These are phyloP conservation scores for Ustilago cynodontis DNA, from an alignment of 1,284 basidiomycete species.

Conservation along the genomic window DNA sequence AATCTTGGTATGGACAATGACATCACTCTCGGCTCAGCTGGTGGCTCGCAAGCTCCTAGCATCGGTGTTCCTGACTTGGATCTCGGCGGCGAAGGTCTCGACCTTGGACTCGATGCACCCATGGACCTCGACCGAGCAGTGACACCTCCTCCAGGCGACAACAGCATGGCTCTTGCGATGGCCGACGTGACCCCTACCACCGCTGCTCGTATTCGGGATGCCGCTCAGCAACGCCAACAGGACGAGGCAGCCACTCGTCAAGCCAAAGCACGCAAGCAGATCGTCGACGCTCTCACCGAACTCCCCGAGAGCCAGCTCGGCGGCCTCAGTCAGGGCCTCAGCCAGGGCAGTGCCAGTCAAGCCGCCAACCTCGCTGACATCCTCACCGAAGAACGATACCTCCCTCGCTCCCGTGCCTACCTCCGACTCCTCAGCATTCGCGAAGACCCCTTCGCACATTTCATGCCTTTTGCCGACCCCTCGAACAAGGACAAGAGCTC, in stretches of 20 bases:
- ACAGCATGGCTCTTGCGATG: slow-evolving; percentile 57
- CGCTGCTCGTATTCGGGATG: slow-evolving; percentile 70
- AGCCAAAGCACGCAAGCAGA: slow-evolving; percentile 70
- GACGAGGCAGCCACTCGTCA: slow-evolving; percentile 52
- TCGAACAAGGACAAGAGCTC: slow-evolving; percentile 76
- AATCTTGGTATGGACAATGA: slow-evolving; percentile 48
- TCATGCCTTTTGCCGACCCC: slow-evolving; percentile 75
- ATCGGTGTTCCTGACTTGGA: slow-evolving; percentile 52
- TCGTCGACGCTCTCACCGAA: slow-evolving; percentile 72
- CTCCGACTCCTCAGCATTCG: slow-evolving; percentile 86
- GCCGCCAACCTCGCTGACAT: slow-evolving; percentile 79
- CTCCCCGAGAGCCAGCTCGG: slow-evolving; percentile 71
- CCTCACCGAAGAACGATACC: slow-evolving; percentile 78
- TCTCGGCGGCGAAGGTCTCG: slow-evolving; percentile 73
- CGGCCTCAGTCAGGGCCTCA: slow-evolving; percentile 56
- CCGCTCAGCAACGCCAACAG: slow-evolving; percentile 52
- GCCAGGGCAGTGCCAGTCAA: slow-evolving; percentile 75
- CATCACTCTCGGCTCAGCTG: slow-evolving; percentile 40
- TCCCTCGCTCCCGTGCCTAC: slow-evolving; percentile 83
- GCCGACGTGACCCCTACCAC: slow-evolving; percentile 74
- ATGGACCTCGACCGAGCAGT: slow-evolving; percentile 43
- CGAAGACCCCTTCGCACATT: slow-evolving; percentile 84
- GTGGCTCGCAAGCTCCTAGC: slow-evolving; percentile 46
- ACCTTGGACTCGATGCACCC: slow-evolving; percentile 40
- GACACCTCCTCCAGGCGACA: slow-evolving; percentile 50